A percentile compares a stretch with the other conserved stretches of the same genome.
These are phyloP conservation scores for Mycena haematopus DNA, from an alignment of 768 basidiomycete genomes.

Conservation along the genomic window DNA sequence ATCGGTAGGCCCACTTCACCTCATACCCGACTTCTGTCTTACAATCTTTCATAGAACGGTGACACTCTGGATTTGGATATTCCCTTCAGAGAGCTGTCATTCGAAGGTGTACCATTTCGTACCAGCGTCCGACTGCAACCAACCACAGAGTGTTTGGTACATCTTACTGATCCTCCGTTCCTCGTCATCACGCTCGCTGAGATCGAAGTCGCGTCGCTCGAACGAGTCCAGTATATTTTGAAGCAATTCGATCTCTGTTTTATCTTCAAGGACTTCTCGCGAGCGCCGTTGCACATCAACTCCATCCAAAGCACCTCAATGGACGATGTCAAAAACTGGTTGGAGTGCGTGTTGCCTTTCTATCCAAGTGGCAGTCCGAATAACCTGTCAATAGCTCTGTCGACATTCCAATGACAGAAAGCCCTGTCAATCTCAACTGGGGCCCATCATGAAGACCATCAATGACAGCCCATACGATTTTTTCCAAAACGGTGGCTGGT, in stretches of 20 bases:
- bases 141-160: conserved; percentile 95
- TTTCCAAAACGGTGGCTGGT: conserved; percentile 97
- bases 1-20: conserved; percentile 59
- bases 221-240: conserved; percentile 94
- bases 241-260: conserved; percentile 99
- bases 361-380: neutral
- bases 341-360: conserved; percentile 71
- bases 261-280: conserved; percentile 95
- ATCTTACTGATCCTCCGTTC: conserved; percentile 95
- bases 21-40: neutral
- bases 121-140: conserved; percentile 95
- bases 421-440: conserved; percentile 98
- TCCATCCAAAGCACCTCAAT: conserved; percentile 89
- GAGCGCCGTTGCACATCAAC: conserved; percentile 92
- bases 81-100: conserved; percentile 96
- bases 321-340: conserved; percentile 99
- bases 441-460: conserved; percentile 97
- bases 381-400: conserved; percentile 72
- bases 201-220: conserved; percentile 95
- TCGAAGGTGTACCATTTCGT: conserved; percentile 95
- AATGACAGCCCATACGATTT: conserved; percentile 96
- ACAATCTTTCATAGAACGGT: conserved; percentile 51
- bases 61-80: conserved; percentile 93
- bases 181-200: conserved; percentile 93
- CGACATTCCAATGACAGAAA: conserved; percentile 94